phyloP scores from a whole-genome alignment of 2,329 filamentous ascomycete genomes.

The Beauveria scarabaeidicola region DNA sequence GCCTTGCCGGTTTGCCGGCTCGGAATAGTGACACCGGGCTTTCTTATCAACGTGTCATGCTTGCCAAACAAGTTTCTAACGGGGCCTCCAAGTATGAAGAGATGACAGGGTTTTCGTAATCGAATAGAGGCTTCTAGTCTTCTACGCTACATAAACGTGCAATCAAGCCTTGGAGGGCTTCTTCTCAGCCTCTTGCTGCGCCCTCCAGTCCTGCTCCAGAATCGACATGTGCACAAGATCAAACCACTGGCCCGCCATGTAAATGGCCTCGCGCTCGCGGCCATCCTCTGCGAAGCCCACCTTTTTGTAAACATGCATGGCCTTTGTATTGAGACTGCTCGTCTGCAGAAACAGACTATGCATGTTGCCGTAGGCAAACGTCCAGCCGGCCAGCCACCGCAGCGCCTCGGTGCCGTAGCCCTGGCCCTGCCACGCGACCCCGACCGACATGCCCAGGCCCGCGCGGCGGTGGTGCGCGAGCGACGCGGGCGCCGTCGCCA shows the following conservation, averaged over 20 bases:
- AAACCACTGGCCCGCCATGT: constrained; percentile 30
- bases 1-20: too few species aligned
- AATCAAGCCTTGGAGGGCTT: neutral
- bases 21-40: too few species aligned
- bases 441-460: constrained; percentile 27
- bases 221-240: constrained; percentile 24
- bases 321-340: constrained; percentile 31
- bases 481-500: neutral
- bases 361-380: constrained; percentile 31
- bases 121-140: too few species aligned
- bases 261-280: constrained; percentile 19
- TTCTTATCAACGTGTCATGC: too few species aligned
- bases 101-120: too few species aligned
- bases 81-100: too few species aligned
- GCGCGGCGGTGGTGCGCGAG: constrained; percentile 2
- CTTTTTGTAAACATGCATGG: constrained; percentile 28
- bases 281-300: constrained; percentile 36
- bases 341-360: constrained; percentile 30
- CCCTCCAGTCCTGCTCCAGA: constrained; percentile 27
- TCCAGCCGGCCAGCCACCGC: constrained; percentile 33
- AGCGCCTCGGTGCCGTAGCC: constrained; percentile 38
- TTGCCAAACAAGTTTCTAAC: too few species aligned
- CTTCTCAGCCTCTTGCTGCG: neutral
- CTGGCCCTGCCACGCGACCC: constrained; percentile 23
- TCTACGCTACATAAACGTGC: neutral